Evolutionary conservation across 169 alveolate genomes (phyloP).

Genomic region (Cryptosporidium viatorum): DNA sequence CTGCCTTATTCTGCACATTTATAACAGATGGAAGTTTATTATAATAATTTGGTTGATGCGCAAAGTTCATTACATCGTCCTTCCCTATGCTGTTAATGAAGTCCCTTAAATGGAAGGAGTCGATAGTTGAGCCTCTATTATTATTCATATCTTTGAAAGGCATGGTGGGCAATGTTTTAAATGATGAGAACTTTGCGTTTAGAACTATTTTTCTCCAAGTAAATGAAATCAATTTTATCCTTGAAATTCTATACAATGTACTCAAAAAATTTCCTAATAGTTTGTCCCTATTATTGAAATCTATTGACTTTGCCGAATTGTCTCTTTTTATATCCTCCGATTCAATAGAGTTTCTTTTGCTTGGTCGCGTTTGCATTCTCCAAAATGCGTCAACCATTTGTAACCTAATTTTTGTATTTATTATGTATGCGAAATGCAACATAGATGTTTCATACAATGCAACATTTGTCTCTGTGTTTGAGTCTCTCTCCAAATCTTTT

Average conservation of each 20-base stretch:
- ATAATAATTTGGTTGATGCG: slow-evolving; percentile 68
- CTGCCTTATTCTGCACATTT: slow-evolving; percentile 64
- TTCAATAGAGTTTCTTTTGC: neutral
- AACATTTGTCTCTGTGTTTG: slow-evolving; percentile 28
- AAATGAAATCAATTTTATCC: slow-evolving; percentile 23
- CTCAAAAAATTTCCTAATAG: slow-evolving; percentile 3
- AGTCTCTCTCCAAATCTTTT: slow-evolving; percentile 27
- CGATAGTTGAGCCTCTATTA: slow-evolving; percentile 34
- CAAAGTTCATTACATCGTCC: slow-evolving; percentile 45
- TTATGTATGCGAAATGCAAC: slow-evolving; percentile 30
- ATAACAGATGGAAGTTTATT: slow-evolving; percentile 57
- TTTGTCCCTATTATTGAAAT: slow-evolving; percentile 9
- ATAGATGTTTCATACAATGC: slow-evolving; percentile 50
- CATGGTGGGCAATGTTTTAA: slow-evolving; percentile 31
- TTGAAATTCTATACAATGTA: slow-evolving; percentile 6
- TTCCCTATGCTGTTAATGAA: slow-evolving; percentile 57
- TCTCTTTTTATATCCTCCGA: slow-evolving; percentile 32
- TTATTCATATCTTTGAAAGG: slow-evolving; percentile 34
- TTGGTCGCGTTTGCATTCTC: neutral
- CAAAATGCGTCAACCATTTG: slow-evolving; percentile 56
- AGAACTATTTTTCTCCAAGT: slow-evolving; percentile 58
- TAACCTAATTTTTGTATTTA: slow-evolving; percentile 32
- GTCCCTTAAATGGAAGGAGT: slow-evolving; percentile 60
- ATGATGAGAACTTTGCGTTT: slow-evolving; percentile 23
- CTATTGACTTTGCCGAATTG: neutral